Conservation (phyloP, 2,329 filamentous ascomycete species). For the Phoma sp. region DNA sequence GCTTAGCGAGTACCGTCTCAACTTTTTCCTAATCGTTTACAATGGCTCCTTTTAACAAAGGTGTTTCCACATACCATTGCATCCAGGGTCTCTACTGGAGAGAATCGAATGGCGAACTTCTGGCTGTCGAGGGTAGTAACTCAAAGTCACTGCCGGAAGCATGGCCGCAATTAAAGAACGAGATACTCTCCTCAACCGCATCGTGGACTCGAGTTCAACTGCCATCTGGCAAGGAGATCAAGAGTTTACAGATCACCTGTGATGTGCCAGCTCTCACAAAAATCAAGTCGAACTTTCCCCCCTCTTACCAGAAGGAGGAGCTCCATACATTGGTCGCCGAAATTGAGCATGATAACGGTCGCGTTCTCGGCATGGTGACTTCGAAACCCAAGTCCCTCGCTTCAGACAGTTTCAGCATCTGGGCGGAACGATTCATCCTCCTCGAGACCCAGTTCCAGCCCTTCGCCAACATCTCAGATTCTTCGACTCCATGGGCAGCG, state of each 20-base stretch:
- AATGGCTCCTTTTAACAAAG: conserved; percentile 40
- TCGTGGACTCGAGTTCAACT: conserved; percentile 25
- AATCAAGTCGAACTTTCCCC: conserved; percentile 35
- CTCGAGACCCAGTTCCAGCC: conserved; percentile 37
- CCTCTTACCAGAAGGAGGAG: conserved; percentile 26
- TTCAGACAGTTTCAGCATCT: conserved; percentile 30
- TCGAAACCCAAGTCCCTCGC: conserved; percentile 33
- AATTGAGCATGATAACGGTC: conserved; percentile 29
- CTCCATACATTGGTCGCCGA: conserved; percentile 30
- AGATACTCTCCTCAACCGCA: conserved; percentile 22
- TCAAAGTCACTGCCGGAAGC: conserved; percentile 26
- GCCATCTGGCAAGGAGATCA: conserved; percentile 35
- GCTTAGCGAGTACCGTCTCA: conserved; percentile 10
- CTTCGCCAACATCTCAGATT: conserved; percentile 25
- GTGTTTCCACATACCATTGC: conserved; percentile 36
- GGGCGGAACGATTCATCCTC: conserved; percentile 39
- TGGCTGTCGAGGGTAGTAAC: conserved; percentile 34
- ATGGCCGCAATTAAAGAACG: conserved; percentile 29
- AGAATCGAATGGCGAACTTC: conserved; percentile 27
- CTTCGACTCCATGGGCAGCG: conserved; percentile 25
- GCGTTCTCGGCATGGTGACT: conserved; percentile 29
- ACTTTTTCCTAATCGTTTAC: conserved; percentile 17
- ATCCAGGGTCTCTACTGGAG: conserved; percentile 41
- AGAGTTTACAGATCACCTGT: conserved; percentile 25
- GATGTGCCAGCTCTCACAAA: conserved; percentile 25